Base-by-base conservation (phyloP, 345 rosid species). In the Zanthoxylum bungeanum region DNA sequence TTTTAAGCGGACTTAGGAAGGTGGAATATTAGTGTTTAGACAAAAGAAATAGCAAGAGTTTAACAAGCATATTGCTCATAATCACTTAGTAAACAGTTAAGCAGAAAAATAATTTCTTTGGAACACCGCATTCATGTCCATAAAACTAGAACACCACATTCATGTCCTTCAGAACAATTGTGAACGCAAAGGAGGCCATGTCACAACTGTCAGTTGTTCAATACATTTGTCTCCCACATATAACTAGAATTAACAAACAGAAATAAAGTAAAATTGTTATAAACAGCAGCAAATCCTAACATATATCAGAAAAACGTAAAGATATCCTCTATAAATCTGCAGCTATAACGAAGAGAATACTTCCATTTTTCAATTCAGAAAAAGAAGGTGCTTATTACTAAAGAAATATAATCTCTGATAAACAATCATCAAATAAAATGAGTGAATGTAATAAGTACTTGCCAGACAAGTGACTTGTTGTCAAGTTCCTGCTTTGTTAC, bases 401-500 rank as follows among this genome's bases (percentile, higher is more conserved):
- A 28, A 28, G 22, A 51, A 30, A 17, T n/a, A n/a, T 7, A 59
- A 33, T 59, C 33, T 59, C 19, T 31, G 63, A 60, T 14, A 21
- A 47, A 44, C 27, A 61, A 10, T 62, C 60, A 50, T 60, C 27
- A 63, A 9, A 10, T 47, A 70, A 71, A 22, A 28, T 62, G 40
- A 64, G 27, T 9, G 7, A 76, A 52, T 8, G 33, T 24, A 39
- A 74, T 14, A 22, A 55, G 58, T 37, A 84, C 84, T 85, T 81
- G 77, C 97, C 99, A 95, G 80, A 95, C 85, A 76, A 95, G 87
- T 4, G 98, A 92, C 71, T 84, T 91, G 81, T 91, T 95, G 77
- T 92, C 99, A 70, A 95, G 97, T 75, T 95, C 99, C 67, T 88
- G 93, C 83, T 95, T 95, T 22, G 93, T 97, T 55, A 95, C 97